Evolutionary conservation across 257 asterid genomes (phyloP).

Genomic region (Solanum stenotomum): DNA sequence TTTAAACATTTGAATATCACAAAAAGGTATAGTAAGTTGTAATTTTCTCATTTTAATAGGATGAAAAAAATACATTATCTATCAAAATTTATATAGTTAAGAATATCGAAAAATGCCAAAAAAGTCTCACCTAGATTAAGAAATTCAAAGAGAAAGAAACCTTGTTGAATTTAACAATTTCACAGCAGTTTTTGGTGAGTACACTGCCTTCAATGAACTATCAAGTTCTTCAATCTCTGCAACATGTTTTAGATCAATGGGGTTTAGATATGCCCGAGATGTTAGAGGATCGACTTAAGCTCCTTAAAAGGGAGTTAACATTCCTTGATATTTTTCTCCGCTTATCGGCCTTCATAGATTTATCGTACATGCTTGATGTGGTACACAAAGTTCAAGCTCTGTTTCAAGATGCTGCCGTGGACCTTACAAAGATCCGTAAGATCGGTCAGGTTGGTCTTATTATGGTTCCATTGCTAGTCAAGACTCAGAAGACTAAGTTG

Average conservation of each 20-base stretch:
- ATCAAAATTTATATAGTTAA: too few relatives aligned
- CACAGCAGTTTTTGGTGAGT: not conserved
- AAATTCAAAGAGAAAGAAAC: too few relatives aligned
- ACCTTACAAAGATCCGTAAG: rapidly evolving
- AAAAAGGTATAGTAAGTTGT: too few relatives aligned
- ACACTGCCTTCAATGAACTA: not conserved
- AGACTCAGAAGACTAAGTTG: not conserved
- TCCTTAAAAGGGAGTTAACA: not conserved
- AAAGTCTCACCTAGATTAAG: too few relatives aligned
- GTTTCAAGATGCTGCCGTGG: not conserved
- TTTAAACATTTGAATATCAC: too few relatives aligned
- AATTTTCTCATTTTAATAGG: too few relatives aligned
- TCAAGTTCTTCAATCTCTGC: not conserved
- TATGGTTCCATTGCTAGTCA: not conserved
- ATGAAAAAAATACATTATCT: too few relatives aligned
- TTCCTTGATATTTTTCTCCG: not conserved
- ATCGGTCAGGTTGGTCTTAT: rapidly evolving
- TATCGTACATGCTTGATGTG: not conserved
- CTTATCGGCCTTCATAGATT: not conserved
- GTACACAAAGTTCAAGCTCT: not conserved
- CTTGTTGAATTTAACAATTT: not conserved
- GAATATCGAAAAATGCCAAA: too few relatives aligned
- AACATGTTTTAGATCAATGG: not conserved
- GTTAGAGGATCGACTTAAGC: not conserved
- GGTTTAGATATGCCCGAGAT: not conserved